Base-by-base conservation (phyloP, 192 early-diverging fungal genomes). In the Coemansia asiatica region DNA sequence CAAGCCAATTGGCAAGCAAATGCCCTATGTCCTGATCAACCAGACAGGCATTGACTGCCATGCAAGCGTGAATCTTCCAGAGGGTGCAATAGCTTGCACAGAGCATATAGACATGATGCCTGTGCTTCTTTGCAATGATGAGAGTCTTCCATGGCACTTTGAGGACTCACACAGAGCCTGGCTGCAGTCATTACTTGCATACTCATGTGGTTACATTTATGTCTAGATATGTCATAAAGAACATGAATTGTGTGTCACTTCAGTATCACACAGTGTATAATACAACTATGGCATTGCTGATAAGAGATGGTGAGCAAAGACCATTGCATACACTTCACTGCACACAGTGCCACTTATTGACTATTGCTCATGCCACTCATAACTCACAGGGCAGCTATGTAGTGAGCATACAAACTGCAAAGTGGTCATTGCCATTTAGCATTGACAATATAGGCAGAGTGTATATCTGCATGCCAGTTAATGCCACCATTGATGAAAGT, bases 101-200 rank as follows among this genome's bases (percentile, higher is more conserved):
- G 82, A 81, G 60, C 80, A 84, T 61, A 86, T 84, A 22, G 84
- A 80, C 40, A 90, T 90, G 9, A 89, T 88, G 26, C 85, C 86
- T 21, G 81, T 98, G 28, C 79, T 86, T 27, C 72, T 86, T 63
- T 73, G 84, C 21, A 86, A 93, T 64, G 89, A 88, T 15, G 76
- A 86, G 25, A 90, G 90, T 22, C 81, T 94, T 18, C 85, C 91
- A 44, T 98, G 96, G 96, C 85, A 93, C n/a, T 97, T 97, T 65
- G 95, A 95, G 62, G 94, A 99, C 69, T 99, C 95, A 95, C 84
- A 92, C 59, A 88, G 86, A 91, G 66, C 94, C 94, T 35, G 95
- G 95, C 0, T 88, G 87, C 28, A 94, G 95, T 21, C 94, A 94
- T 60, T 87, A 87, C 71, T 88, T 87, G 67, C 69, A 92, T 49